These are phyloP conservation scores for Nicotiana noctiflora DNA, from an alignment of 257 asterid species.

Conservation along the genomic window DNA sequence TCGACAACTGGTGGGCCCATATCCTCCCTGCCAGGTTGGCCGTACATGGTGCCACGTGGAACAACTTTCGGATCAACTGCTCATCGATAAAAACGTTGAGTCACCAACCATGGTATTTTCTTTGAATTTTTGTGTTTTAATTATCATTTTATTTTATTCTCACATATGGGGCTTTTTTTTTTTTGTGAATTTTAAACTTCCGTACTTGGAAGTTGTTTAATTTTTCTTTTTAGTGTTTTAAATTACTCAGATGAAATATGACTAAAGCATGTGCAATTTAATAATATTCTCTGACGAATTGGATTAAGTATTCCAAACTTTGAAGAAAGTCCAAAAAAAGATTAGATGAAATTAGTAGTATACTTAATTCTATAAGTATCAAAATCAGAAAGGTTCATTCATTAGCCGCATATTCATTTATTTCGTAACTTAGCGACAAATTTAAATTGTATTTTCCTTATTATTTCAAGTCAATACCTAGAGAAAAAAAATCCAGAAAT, in stretches of 20 bases:
- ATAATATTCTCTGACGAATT: background rate
- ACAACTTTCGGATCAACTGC: conserved; percentile 45
- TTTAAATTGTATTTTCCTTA: background rate
- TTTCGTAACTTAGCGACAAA: background rate
- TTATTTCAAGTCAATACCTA: background rate
- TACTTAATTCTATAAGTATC: background rate
- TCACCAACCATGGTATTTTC: conserved; percentile 55
- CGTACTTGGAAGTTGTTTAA: conserved; percentile 1
- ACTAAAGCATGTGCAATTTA: background rate
- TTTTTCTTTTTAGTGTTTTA: background rate
- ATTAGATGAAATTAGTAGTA: background rate
- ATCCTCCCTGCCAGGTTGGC: conserved; percentile 11
- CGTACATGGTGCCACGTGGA: conserved; percentile 64
- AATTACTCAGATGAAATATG: too few relatives aligned
- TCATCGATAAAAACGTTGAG: conserved; percentile 75
- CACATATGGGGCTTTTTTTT: conserved; percentile 13
- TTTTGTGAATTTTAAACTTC: background rate
- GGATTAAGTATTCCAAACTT: background rate
- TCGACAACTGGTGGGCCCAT: conserved; percentile 21
- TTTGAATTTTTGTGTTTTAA: conserved; percentile 12
- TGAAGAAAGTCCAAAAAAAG: background rate
- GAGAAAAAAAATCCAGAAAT: too few relatives aligned
- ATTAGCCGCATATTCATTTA: too few relatives aligned
- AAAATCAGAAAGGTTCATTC: too few relatives aligned
- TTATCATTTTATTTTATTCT: background rate